A percentile compares a stretch with the other conserved stretches of the same genome.
Conservation (phyloP, 1,284 basidiomycete genomes). For the Melanopsichium pennsylvanicum region DNA sequence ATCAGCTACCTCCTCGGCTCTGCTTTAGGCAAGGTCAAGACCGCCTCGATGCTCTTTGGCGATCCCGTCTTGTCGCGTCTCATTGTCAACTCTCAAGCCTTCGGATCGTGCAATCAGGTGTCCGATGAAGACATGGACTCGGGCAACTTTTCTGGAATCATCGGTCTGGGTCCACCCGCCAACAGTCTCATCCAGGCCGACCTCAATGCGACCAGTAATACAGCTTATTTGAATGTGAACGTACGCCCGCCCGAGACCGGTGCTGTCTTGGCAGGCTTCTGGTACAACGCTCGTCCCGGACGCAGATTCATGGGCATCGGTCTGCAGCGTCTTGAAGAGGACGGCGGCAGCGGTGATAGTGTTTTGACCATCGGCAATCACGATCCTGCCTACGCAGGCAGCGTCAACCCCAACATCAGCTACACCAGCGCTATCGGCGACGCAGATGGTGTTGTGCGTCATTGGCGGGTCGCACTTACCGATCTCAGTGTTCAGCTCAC, state of each 20-base stretch:
- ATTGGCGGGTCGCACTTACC: constrained; percentile 49
- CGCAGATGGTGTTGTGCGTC: constrained; percentile 45
- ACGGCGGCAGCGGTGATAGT: constrained; percentile 55
- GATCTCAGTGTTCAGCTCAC: constrained; percentile 39
- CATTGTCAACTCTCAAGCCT: constrained; percentile 49
- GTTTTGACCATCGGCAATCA: constrained; percentile 51
- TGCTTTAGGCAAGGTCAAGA: constrained; percentile 46
- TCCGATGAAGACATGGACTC: constrained; percentile 46
- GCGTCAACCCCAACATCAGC: constrained; percentile 24
- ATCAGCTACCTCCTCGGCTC: constrained; percentile 54
- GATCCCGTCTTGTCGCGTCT: constrained; percentile 26
- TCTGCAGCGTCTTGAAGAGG: constrained; percentile 54
- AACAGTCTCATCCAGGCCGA: constrained; percentile 51
- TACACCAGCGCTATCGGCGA: constrained; percentile 42
- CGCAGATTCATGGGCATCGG: constrained; percentile 53
- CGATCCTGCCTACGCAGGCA: constrained; percentile 48
- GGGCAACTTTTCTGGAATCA: constrained; percentile 52
- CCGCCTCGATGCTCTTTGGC: constrained; percentile 46
- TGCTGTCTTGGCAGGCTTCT: constrained; percentile 51
- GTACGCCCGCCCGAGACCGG: constrained; percentile 40
- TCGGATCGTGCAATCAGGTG: constrained; percentile 45
- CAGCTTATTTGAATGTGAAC: constrained; percentile 27
- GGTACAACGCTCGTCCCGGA: constrained; percentile 36
- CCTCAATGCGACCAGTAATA: constrained; percentile 43
- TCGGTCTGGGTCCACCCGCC: constrained; percentile 56